These are phyloP conservation scores for Pichia sorboxylosa DNA, from an alignment of 1,139 yeast genomes.

Conservation along the genomic window DNA sequence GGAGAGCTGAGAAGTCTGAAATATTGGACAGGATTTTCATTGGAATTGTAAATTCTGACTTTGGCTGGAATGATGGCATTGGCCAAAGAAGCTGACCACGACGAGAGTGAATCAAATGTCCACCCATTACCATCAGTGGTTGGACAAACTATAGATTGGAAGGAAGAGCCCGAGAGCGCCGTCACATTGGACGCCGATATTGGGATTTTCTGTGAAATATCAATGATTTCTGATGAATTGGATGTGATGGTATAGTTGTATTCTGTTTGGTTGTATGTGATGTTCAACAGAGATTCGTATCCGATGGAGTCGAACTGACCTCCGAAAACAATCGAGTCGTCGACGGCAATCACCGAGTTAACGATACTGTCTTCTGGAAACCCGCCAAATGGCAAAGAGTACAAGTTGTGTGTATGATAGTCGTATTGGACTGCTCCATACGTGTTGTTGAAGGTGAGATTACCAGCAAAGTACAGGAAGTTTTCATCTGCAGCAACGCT, in stretches of 20 bases:
- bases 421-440: slow-evolving; percentile 62
- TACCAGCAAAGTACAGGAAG: slow-evolving; percentile 71
- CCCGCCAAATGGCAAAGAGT: slow-evolving; percentile 62
- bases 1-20: slow-evolving; percentile 75
- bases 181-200: slow-evolving; percentile 5
- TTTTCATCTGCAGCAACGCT: slow-evolving; percentile 36
- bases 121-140: slow-evolving; percentile 32
- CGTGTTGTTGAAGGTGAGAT: slow-evolving; percentile 41
- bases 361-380: slow-evolving; percentile 52
- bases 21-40: slow-evolving; percentile 42
- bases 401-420: slow-evolving; percentile 30
- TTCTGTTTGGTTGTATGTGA: slow-evolving; percentile 21
- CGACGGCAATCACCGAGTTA: slow-evolving; percentile 50
- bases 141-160: slow-evolving; percentile 53
- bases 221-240: slow-evolving; percentile 15
- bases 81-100: slow-evolving; percentile 58
- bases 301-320: slow-evolving; percentile 65
- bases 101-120: slow-evolving; percentile 50
- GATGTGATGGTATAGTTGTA: slow-evolving; percentile 12
- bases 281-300: slow-evolving; percentile 32
- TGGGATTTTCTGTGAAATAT: slow-evolving; percentile 12
- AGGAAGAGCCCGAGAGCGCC: slow-evolving; percentile 16
- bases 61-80: slow-evolving; percentile 56
- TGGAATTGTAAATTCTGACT: slow-evolving; percentile 54
- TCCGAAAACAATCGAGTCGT: slow-evolving; percentile 58